Evolutionary conservation across 164 flowering plant genomes (phyloP), one percentile per base, ranked within the genome.

Genomic region (Aristolochia fimbriata): DNA sequence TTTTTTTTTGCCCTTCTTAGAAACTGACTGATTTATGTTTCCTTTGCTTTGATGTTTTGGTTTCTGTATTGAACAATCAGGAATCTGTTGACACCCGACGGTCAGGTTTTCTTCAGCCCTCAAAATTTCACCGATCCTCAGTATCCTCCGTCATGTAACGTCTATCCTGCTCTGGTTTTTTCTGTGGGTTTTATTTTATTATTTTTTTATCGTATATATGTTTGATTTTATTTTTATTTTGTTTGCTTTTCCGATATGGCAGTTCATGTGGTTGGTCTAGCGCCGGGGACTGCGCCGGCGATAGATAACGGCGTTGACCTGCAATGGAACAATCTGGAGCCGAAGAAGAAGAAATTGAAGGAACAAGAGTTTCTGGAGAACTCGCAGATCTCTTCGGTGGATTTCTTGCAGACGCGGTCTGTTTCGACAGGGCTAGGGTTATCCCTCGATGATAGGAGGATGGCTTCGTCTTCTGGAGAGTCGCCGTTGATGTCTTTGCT

Each of bases 401-500:
- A 84, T 75, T 80, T 86, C 63, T 58, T 86, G 72, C 91, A 79
- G 59, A 69, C 81, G 1, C 71, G 68, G 46, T 75, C 91, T 1
- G 97, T 91, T 7, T 88, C 96, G 0, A 86, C 96, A 2, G 97
- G 97, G 24, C 52, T 91, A 53, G 97, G 90, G 23, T 76, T 91
- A 56, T 86, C 97, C 1, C 79, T 91, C 46, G 91, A 88, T 47
- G 81, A 85, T 62, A 74, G 77, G 16, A 70, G 82, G 16, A 53
- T 80, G 65, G 74, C 79, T 59, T 85, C 68, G 20, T 62, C 89
- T 9, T 79, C 89, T 0, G 82, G 79, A 16, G 92, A 85, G 27
- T 91, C 91, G 1, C 66, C 81, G 9, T 68, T 78, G 62, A 49
- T 80, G 20, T 70, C 84, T 10, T 66, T 87, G 16, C 50, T 83